Percentiles rank a stretch among this genome's conserved stretches.
phyloP scores from a whole-genome alignment of 106 monocot species.

The Acorus calamus region DNA sequence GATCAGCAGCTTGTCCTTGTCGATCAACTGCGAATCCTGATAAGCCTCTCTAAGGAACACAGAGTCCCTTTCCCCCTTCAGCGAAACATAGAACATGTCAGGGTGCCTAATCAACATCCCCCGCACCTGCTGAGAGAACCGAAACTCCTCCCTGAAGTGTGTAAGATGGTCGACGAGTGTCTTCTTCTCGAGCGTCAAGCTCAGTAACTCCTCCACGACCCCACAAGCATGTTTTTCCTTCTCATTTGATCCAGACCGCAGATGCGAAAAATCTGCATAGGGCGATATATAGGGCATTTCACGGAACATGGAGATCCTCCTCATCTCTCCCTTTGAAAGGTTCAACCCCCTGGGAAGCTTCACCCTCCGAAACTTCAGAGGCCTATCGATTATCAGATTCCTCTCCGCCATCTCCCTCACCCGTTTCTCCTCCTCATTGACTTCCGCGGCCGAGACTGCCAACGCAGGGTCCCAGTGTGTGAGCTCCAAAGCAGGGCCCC shows the following conservation, averaged over 20 bases:
- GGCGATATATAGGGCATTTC: slow-evolving; percentile 88
- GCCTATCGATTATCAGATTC: slow-evolving; percentile 81
- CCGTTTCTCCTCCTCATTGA: slow-evolving; percentile 60
- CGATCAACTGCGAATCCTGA: slow-evolving; percentile 70
- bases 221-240: slow-evolving; percentile 91
- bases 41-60: slow-evolving; percentile 97
- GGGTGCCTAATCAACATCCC: slow-evolving; percentile 95
- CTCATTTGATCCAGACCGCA: slow-evolving; percentile 50
- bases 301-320: slow-evolving; percentile 58
- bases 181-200: slow-evolving; percentile 82
- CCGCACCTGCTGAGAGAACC: slow-evolving; percentile 82
- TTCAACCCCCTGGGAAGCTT: slow-evolving; percentile 73
- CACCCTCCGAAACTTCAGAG: slow-evolving; percentile 66
- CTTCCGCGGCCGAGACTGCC: slow-evolving; percentile 72
- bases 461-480: slow-evolving; percentile 80
- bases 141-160: slow-evolving; percentile 91
- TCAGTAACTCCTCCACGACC: slow-evolving; percentile 57
- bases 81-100: slow-evolving; percentile 91
- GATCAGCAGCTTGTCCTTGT: slow-evolving; percentile 65
- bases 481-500: slow-evolving; percentile 83
- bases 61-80: slow-evolving; percentile 93
- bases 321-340: slow-evolving; percentile 78
- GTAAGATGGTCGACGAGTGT: slow-evolving; percentile 93
- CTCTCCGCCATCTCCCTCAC: slow-evolving; percentile 55
- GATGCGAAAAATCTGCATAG: slow-evolving; percentile 68